Conservation (phyloP, 2,329 filamentous ascomycete genomes). For the Epichloe festucae region DNA sequence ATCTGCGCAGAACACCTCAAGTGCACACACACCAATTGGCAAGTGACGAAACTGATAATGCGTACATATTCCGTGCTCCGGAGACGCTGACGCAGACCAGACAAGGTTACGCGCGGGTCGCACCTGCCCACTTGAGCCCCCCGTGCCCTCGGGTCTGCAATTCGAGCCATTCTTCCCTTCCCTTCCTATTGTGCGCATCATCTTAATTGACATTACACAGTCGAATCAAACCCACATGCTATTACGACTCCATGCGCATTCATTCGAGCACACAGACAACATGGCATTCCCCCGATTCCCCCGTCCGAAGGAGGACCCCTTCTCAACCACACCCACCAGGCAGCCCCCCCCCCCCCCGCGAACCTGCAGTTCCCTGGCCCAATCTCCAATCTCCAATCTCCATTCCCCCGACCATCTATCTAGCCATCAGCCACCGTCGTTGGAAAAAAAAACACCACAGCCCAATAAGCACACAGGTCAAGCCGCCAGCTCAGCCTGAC, state of each 20-base stretch:
- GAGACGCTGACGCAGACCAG: no score
- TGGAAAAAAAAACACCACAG: neutral
- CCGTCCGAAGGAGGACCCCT: neutral
- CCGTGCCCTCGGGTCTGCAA: neutral
- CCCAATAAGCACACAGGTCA: neutral
- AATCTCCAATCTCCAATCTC: neutral
- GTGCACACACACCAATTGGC: no score
- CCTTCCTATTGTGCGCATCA: neutral
- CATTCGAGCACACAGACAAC: no score
- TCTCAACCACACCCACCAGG: neutral
- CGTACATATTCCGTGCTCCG: no score
- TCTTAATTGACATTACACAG: no score
- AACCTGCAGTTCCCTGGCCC: neutral
- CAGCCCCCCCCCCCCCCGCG: no score
- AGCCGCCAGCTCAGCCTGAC: neutral
- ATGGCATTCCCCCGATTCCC: neutral
- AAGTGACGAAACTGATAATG: no score
- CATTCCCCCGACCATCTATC: neutral
- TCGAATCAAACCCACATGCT: no score
- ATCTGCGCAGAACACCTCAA: no score
- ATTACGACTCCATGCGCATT: no score
- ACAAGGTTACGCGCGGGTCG: neutral
- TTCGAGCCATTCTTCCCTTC: neutral
- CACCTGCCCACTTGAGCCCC: neutral
- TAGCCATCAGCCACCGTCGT: slow-evolving; percentile 1